Percentiles rank a stretch among this genome's conserved stretches.
Evolutionary conservation across 441 rosid genomes (phyloP).

Genomic region (Brassica hybrid): DNA sequence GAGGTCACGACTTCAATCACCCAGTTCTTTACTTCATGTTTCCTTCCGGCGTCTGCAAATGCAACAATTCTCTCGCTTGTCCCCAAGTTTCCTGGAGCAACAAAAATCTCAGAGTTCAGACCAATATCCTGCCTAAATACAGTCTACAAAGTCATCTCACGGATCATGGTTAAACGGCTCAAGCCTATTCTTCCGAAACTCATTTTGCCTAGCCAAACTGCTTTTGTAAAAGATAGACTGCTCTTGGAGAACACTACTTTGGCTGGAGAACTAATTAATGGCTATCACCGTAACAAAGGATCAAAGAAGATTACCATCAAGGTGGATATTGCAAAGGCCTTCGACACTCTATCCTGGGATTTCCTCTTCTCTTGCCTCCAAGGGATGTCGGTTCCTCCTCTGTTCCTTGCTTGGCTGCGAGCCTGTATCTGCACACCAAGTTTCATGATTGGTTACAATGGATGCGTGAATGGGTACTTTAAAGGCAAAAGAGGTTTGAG

Average conservation of each 20-base stretch:
- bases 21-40: not conserved
- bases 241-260: not conserved
- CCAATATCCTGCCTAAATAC: not conserved
- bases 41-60: not conserved
- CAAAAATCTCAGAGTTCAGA: not conserved
- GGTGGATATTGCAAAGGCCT: not conserved
- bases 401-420: too few species aligned
- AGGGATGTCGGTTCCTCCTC: too few species aligned
- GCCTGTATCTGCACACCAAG: too few species aligned
- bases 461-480: too few species aligned
- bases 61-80: not conserved
- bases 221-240: not conserved
- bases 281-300: not conserved
- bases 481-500: too few species aligned
- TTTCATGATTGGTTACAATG: too few species aligned
- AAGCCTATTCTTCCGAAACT: not conserved
- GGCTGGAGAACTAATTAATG: not conserved
- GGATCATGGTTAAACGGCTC: not conserved
- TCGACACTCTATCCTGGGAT: not conserved
- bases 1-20: too few species aligned
- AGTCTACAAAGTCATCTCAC: not conserved
- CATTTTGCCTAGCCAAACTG: not conserved
- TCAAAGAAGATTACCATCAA: not conserved
- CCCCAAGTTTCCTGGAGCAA: not conserved
- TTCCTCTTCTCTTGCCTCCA: not conserved